phyloP scores from a whole-genome alignment of 306 rosid species.

The Corylus americana region DNA sequence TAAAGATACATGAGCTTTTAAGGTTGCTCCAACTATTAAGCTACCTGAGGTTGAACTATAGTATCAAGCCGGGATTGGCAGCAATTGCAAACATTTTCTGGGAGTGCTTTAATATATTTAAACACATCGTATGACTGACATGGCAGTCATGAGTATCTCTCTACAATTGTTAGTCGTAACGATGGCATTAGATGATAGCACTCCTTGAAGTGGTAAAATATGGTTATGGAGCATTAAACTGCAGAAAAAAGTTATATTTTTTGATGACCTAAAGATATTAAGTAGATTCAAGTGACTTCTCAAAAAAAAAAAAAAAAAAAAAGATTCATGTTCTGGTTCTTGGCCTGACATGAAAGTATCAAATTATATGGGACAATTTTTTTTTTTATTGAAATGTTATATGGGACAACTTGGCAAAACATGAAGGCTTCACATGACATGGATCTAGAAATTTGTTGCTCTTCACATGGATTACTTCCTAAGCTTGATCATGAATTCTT shows the following conservation, averaged over 20 bases:
- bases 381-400: background rate
- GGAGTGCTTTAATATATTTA: too few species aligned
- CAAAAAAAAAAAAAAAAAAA: too few species aligned
- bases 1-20: too few species aligned
- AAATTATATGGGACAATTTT: slow-evolving; percentile 1
- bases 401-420: background rate
- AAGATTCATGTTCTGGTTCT: background rate
- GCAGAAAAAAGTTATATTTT: background rate
- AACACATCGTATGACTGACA: too few species aligned
- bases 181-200: background rate
- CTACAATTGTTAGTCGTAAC: too few species aligned
- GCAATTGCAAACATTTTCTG: too few species aligned
- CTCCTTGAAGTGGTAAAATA: background rate
- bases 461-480: slow-evolving; percentile 9
- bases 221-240: background rate
- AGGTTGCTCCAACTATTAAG: too few species aligned
- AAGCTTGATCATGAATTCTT: slow-evolving; percentile 14
- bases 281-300: background rate
- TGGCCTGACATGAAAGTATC: background rate
- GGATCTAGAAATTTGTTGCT: slow-evolving; percentile 8
- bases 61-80: too few species aligned
- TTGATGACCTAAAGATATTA: background rate
- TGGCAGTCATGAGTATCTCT: too few species aligned
- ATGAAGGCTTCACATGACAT: background rate
- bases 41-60: too few species aligned